phyloP scores from a whole-genome alignment of 208 protist species.

The Trypanosoma melophagium region DNA sequence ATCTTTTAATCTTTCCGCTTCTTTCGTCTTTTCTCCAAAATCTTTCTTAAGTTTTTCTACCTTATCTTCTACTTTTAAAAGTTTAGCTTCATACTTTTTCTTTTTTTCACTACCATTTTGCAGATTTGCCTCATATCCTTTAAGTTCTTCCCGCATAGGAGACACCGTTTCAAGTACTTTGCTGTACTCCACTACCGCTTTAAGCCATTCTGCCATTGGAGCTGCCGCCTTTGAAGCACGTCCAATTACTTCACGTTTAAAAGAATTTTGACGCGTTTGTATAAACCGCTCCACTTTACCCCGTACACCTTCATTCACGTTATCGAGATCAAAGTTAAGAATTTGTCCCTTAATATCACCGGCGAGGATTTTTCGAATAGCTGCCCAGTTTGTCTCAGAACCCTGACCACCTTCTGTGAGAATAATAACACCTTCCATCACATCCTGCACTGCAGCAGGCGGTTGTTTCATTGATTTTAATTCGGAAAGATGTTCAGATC shows the following conservation, averaged over 20 bases:
- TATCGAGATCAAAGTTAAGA: slow-evolving; percentile 94
- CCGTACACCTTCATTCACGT: slow-evolving; percentile 66
- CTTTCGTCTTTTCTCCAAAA: slow-evolving; percentile 93
- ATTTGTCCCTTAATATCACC: slow-evolving; percentile 95
- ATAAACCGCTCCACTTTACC: slow-evolving; percentile 90
- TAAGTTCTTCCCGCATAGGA: slow-evolving; percentile 88
- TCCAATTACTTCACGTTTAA: slow-evolving; percentile 92
- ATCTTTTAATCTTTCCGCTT: slow-evolving; percentile 91
- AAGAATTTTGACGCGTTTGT: slow-evolving; percentile 81
- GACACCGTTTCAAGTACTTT: slow-evolving; percentile 92
- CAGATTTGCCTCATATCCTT: slow-evolving; percentile 80
- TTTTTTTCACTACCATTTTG: slow-evolving; percentile 87
- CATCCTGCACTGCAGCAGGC: slow-evolving; percentile 93
- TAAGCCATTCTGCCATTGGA: slow-evolving; percentile 97
- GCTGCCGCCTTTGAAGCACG: slow-evolving; percentile 94
- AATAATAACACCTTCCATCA: slow-evolving; percentile 95
- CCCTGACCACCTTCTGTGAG: slow-evolving; percentile 84
- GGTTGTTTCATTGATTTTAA: slow-evolving; percentile 96
- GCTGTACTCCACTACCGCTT: slow-evolving; percentile 96
- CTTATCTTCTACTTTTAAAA: slow-evolving; percentile 91
- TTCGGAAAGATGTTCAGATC: slow-evolving; percentile 93
- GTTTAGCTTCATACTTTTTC: slow-evolving; percentile 83
- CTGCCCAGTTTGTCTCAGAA: slow-evolving; percentile 91
- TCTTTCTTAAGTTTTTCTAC: slow-evolving; percentile 90
- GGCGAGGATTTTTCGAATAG: slow-evolving; percentile 94